Evolutionary conservation across 106 monocot species (phyloP), one percentile per base, ranked within the genome.

Genomic region (Acorus calamus): DNA sequence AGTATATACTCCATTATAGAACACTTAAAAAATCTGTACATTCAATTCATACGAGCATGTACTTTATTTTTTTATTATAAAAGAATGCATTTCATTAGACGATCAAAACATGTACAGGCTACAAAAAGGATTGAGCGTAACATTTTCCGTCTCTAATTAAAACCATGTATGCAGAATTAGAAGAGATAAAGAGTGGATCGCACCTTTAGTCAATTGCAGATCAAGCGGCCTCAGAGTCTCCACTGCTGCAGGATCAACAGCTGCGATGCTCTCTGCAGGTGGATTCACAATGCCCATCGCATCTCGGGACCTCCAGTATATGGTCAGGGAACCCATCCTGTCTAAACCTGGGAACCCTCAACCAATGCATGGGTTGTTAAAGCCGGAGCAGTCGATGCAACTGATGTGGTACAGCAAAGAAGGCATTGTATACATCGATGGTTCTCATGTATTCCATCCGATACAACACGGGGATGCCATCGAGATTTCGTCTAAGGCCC

Each of bases 201-300:
- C 69, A 3, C 50, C 61, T 11, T 66, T 96, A 59, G 69, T 85
- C 46, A 76, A 98, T 52, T 83, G 80, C 49, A 73, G 96, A 56
- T 98, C 91, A 58, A 98, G 96, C 61, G 91, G 91, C 12, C 71
- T 98, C 41, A 80, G 96, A 54, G 77, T 92, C 44, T 87, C 73
- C 68, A 98, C 91, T 42, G 80, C 91, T 62, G 76, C 91, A 42
- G 91, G 96, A 65, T 98, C 96, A 57, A 92, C 96, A 44, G 96
- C 96, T 65, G 96, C 96, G 4, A 91, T 98, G 91, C 78, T 80
- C 71, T 98, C 96, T 50, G 87, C 85, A 41, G 96, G 96, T 49
- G 96, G 91, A 14, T 83, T 79, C 61, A 55, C 77, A 3, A 85
- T 98, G 96, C 78, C 82, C 2, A 81, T 88, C 46, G 66, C 70